A percentile compares a stretch with the other conserved stretches of the same genome.
Evolutionary conservation across 2,329 filamentous ascomycete species (phyloP).

Genomic region (Stagonosporopsis rhizophila): DNA sequence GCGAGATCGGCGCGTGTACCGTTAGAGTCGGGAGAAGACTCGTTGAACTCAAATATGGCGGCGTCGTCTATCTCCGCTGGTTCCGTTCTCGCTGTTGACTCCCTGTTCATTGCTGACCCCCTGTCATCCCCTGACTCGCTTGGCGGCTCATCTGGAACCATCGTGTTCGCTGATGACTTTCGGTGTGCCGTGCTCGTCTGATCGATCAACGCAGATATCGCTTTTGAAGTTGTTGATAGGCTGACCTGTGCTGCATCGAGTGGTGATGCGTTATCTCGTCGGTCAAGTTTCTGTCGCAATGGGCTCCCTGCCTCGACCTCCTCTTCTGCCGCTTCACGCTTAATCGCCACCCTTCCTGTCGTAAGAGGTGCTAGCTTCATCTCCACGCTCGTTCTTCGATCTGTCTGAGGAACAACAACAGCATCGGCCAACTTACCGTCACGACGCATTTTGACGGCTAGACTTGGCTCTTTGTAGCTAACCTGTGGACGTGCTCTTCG

Average conservation of each 20-base stretch:
- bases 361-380: conserved; percentile 30
- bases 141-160: conserved; percentile 5
- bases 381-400: conserved; percentile 38
- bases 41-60: conserved; percentile 49
- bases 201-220: conserved; percentile 44
- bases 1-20: conserved; percentile 38
- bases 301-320: conserved; percentile 45
- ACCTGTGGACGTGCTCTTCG: conserved; percentile 56
- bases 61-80: conserved; percentile 31
- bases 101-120: conserved; percentile 7
- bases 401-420: conserved; percentile 37
- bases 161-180: conserved; percentile 18
- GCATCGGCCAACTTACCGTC: conserved; percentile 57
- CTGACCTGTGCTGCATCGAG: conserved; percentile 29
- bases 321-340: conserved; percentile 39
- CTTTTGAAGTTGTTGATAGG: conserved; percentile 40
- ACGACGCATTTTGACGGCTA: conserved; percentile 58
- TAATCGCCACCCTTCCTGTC: conserved; percentile 31
- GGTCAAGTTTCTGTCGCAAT: conserved; percentile 44
- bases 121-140: conserved; percentile 12
- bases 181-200: conserved; percentile 39
- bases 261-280: conserved; percentile 25
- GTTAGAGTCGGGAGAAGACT: conserved; percentile 39
- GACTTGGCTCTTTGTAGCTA: conserved; percentile 58
- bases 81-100: conserved; percentile 21